These are phyloP conservation scores for Alternaria arborescens DNA, from an alignment of 2,329 filamentous ascomycete genomes.

Conservation along the genomic window DNA sequence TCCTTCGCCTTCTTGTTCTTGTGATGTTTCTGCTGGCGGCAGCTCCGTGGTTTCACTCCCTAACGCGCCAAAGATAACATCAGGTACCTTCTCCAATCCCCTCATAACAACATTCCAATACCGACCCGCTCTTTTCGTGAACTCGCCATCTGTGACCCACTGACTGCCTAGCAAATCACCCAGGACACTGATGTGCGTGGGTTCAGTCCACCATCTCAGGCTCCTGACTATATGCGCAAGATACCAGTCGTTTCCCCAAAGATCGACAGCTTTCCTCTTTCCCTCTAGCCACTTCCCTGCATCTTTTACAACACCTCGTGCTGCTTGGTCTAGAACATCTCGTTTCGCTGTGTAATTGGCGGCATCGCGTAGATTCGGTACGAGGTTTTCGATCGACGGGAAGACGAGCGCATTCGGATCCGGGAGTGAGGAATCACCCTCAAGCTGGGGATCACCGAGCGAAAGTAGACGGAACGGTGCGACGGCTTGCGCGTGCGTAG, in stretches of 20 bases:
- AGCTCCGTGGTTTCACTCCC: not conserved
- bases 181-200: constrained; percentile 87
- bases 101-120: constrained; percentile 85
- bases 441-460: constrained; percentile 90
- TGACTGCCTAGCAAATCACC: constrained; percentile 94
- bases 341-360: constrained; percentile 18
- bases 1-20: constrained; percentile 27
- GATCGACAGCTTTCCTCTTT: constrained; percentile 80
- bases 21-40: not conserved
- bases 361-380: constrained; percentile 28
- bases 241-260: constrained; percentile 94
- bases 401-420: constrained; percentile 42
- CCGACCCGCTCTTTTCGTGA: constrained; percentile 73
- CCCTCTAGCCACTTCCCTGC: constrained; percentile 72
- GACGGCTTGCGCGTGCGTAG: constrained; percentile 16
- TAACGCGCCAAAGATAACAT: constrained; percentile 39
- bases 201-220: constrained; percentile 81
- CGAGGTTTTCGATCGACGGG: constrained; percentile 54
- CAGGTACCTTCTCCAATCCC: constrained; percentile 69
- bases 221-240: constrained; percentile 90
- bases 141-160: constrained; percentile 90
- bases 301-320: constrained; percentile 60
- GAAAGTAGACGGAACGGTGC: constrained; percentile 88
- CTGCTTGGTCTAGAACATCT: constrained; percentile 21
- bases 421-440: constrained; percentile 87